phyloP scores from a whole-genome alignment of 2,329 filamentous ascomycete genomes.

The Ceratocystis harringtonii region DNA sequence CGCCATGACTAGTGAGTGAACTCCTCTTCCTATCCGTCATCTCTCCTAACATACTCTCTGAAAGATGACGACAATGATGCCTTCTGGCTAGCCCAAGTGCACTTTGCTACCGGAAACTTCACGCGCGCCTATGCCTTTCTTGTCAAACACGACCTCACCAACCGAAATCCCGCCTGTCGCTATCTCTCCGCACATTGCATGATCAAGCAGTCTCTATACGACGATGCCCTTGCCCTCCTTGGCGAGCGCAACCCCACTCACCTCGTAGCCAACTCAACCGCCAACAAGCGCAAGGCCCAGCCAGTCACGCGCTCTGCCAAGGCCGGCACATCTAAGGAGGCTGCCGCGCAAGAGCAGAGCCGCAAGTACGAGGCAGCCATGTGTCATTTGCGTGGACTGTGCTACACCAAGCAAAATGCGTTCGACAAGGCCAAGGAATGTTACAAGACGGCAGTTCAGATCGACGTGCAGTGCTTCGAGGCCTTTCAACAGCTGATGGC shows the following conservation, averaged over 20 bases:
- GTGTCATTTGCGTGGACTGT: constrained; percentile 87
- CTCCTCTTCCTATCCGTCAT: neutral
- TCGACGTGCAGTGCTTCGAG: constrained; percentile 96
- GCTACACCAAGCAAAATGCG: constrained; percentile 92
- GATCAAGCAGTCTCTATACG: constrained; percentile 79
- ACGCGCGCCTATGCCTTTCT: constrained; percentile 80
- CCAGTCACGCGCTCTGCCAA: constrained; percentile 32
- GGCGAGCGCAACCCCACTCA: constrained; percentile 92
- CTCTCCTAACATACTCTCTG: neutral
- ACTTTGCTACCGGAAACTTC: constrained; percentile 92
- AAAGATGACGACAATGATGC: constrained; percentile 84
- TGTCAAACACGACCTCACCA: constrained; percentile 65
- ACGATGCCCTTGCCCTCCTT: constrained; percentile 72
- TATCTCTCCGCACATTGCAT: constrained; percentile 91
- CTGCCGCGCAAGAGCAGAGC: constrained; percentile 19
- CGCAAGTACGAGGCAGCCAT: constrained; percentile 88
- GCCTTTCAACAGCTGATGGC: constrained; percentile 96
- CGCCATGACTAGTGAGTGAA: constrained; percentile 65
- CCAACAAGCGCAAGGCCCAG: constrained; percentile 49
- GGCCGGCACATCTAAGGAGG: constrained; percentile 5
- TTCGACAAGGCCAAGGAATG: constrained; percentile 96
- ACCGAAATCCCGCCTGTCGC: constrained; percentile 69
- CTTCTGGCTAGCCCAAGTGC: constrained; percentile 95
- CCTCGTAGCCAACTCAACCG: constrained; percentile 48
- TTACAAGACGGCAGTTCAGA: constrained; percentile 92